Evolutionary conservation across 2,329 filamentous ascomycete genomes (phyloP), one percentile per base, ranked within the genome.

Genomic region (Penicillium hesseltinei): DNA sequence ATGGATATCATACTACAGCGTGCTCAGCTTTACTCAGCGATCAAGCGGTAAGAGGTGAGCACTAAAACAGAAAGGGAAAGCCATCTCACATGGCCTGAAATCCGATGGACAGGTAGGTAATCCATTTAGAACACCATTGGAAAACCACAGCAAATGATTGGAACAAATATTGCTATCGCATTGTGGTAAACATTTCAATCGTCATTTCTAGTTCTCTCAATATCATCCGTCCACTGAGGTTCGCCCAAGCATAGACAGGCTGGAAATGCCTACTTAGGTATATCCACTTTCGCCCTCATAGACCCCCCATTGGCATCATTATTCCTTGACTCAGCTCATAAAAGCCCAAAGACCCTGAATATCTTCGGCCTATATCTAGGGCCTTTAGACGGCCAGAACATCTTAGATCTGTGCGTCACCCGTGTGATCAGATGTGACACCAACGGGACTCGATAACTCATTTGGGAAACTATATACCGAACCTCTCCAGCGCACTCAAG

Each of bases 391-490:
- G 47, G 25, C 33, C 1, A 35, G 40, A 44, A 33, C 31, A 25
- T 10, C 13, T 10, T 7, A 39, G 27, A 33, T 15, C 33, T 35
- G 25, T 31, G 15, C 11, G 42, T 42, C 21, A 29, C 11, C 17
- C 27, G 21, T 27, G 40, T 39, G 29, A 38, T 52, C 31, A 33
- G 11, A 13, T 0, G 31, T 33, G 31, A 33, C 31, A 55, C 47
- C 48, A 36, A 39, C 62, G 65, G 70, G 70, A 73, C 62, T 60
- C 25, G 47, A 68, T 71, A 71, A 64, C 70, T 62, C 43, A 27
- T 69, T 71, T 64, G 62, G 70, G 70, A 66, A 73, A 70, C 58
- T 46, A 67, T 68, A 70, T 60, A 62, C 70, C 61, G 51, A 25
- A 44, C 46, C 40, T 42, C 19, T 46, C 36, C 35, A 51, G 21